Evolutionary conservation across 2,329 filamentous ascomycete genomes (phyloP), one percentile per base, ranked within the genome.

Genomic region (Magnaporthiopsis rhizophila): DNA sequence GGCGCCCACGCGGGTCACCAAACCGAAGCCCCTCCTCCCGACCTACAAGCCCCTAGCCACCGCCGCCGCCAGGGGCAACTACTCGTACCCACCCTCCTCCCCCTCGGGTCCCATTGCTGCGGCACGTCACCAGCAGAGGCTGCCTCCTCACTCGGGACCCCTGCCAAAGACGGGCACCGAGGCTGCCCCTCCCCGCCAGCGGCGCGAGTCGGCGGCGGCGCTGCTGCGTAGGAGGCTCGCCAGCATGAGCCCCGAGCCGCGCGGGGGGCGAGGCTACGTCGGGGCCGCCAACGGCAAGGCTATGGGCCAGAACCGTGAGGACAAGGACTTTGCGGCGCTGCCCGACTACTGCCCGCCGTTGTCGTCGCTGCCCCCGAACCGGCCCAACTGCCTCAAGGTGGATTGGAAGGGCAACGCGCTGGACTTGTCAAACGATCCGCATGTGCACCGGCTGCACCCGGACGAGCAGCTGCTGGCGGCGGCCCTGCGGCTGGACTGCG

Each of bases 391-490:
- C 58, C 82, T 95, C 69, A 94, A 93, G 79, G 88, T 91, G 32
- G 91, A 96, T 67, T 96, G 92, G 91, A 95, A 93, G 78, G 91
- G 90, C 9, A 85, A 87, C 67, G 84, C 88, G 56, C 85, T 95
- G 68, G 89, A 96, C 72, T 85, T 97, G 59, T 85, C 82, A 74
- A 81, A 83, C 65, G 91, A 96, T 71, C 86, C 89, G 8, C 81
- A 93, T 70, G 81, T 83, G 30, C 74, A 86, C 65, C 79, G 91
- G 56, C 85, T 97, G 58, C 91, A 95, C 73, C 84, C 87, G 7
- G 89, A 92, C 66, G 94, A 98, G 77, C 72, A 93, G 36, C 79
- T 81, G 24, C 82, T 97, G 36, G 92, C 92, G 13, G 86, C 89
- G 59, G 90, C 87, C 61, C 83, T 97, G 36, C 87, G 92, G 64